Percentiles rank a stretch among this genome's conserved stretches.
Evolutionary conservation across 2,329 filamentous ascomycete species (phyloP).

Genomic region (Phialophora verrucosa): DNA sequence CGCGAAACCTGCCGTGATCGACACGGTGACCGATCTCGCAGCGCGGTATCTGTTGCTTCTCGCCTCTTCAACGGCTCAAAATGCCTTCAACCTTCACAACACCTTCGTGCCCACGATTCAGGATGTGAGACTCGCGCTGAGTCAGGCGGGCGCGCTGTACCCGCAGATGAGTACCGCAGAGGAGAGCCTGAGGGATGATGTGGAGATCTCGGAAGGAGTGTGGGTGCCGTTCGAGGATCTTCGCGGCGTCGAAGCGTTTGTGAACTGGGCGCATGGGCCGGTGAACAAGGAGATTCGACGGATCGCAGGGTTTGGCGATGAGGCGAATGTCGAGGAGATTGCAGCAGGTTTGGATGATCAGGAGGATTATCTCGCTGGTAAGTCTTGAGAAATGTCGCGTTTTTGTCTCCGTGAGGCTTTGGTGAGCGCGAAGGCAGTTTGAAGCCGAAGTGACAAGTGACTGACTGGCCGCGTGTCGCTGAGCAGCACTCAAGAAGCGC

Average conservation of each 20-base stretch:
- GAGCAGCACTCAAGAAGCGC: constrained; percentile 81
- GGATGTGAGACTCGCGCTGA: constrained; percentile 84
- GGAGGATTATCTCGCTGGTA: constrained; percentile 73
- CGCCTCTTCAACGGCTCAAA: constrained; percentile 71
- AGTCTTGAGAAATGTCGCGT: constrained; percentile 37
- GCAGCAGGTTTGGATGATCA: constrained; percentile 58
- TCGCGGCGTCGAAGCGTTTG: constrained; percentile 76
- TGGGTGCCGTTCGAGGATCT: constrained; percentile 65
- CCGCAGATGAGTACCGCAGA: constrained; percentile 71
- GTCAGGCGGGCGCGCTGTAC: constrained; percentile 76
- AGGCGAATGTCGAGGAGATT: constrained; percentile 55
- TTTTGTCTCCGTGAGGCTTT: not conserved
- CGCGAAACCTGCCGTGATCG: constrained; percentile 79
- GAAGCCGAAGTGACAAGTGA: constrained; percentile 14
- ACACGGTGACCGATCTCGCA: constrained; percentile 85
- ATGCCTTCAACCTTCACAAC: constrained; percentile 73
- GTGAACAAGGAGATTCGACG: constrained; percentile 80
- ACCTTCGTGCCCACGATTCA: constrained; percentile 69
- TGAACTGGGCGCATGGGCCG: constrained; percentile 77
- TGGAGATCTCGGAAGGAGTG: constrained; percentile 36
- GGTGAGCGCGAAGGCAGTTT: constrained; percentile 3
- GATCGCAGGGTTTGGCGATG: constrained; percentile 71
- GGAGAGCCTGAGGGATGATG: constrained; percentile 69
- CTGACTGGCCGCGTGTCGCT: constrained; percentile 13
- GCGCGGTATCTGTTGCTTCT: constrained; percentile 79